phyloP scores from a whole-genome alignment of 306 rosid species.

The Medicago ruthenica region DNA sequence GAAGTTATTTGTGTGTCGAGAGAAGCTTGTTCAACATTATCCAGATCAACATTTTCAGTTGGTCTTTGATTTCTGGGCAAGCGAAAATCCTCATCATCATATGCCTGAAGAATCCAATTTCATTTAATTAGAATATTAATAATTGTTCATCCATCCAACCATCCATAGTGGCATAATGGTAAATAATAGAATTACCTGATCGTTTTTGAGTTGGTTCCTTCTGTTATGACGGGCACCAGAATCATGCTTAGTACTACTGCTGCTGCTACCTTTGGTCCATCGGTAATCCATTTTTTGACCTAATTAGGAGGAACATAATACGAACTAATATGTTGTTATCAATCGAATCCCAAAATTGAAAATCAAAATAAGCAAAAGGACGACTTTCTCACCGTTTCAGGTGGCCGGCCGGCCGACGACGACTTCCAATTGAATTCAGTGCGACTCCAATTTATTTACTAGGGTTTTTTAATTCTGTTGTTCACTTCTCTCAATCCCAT shows the following conservation, averaged over 20 bases:
- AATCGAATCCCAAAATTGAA: not conserved
- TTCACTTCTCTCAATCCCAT: no score
- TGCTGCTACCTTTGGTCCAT: constrained; percentile 47
- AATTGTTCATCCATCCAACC: not conserved
- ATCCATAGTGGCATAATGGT: no score
- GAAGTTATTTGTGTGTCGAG: constrained; percentile 80
- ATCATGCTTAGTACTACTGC: constrained; percentile 45
- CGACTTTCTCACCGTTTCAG: not conserved
- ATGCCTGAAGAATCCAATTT: constrained; percentile 36
- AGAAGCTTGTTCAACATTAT: constrained; percentile 95
- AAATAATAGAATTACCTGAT: constrained; percentile 51
- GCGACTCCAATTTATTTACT: not conserved
- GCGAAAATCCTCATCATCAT: constrained; percentile 74
- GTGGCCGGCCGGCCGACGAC: not conserved
- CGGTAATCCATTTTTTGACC: constrained; percentile 62
- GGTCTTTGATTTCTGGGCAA: constrained; percentile 91
- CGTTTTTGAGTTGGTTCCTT: constrained; percentile 50
- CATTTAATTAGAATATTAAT: not conserved
- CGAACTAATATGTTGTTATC: not conserved
- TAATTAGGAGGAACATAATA: constrained; percentile 17
- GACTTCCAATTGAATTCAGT: not conserved
- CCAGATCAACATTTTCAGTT: constrained; percentile 93
- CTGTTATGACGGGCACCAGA: constrained; percentile 47
- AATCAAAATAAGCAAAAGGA: no score
- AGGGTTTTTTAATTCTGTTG: no score